Evolutionary conservation across 2,329 filamentous ascomycete genomes (phyloP).

Genomic region (Fusarium transvaalense): DNA sequence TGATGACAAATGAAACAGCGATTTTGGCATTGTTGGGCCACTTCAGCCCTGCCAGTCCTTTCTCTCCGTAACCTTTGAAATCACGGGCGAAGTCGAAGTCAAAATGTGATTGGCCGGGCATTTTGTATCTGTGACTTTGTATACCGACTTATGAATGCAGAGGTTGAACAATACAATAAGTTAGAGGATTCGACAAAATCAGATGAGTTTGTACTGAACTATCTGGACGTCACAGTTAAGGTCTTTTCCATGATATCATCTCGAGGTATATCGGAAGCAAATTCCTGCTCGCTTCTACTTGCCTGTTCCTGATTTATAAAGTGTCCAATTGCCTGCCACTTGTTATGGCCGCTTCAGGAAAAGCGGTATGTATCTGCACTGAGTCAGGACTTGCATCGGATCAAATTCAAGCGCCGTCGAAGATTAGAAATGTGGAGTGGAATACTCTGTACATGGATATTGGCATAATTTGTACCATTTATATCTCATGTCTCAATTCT

Average conservation of each 20-base stretch:
- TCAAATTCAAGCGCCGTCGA: not conserved
- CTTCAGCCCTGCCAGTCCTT: not conserved
- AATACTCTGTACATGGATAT: not conserved
- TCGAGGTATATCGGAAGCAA: not conserved
- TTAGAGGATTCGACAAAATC: not conserved
- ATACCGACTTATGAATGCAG: not conserved
- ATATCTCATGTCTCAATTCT: not conserved
- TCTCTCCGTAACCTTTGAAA: slow-evolving; percentile 18
- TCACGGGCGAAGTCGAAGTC: slow-evolving; percentile 6
- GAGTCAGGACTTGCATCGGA: not conserved
- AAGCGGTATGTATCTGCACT: too few species aligned
- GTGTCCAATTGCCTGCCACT: not conserved
- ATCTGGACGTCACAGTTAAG: not conserved
- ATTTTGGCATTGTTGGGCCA: slow-evolving; percentile 17
- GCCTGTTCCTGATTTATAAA: not conserved
- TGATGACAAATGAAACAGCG: slow-evolving; percentile 12
- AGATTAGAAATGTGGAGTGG: not conserved
- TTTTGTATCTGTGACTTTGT: not conserved
- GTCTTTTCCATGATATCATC: not conserved
- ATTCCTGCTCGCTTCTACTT: not conserved
- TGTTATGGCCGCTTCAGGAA: not conserved
- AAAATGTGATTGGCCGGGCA: not conserved
- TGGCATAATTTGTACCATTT: not conserved
- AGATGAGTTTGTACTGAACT: not conserved
- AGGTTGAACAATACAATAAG: not conserved